A percentile compares a stretch with the other conserved stretches of the same genome.
Evolutionary conservation across 306 rosid species (phyloP).

Genomic region (Trifolium subterraneum): DNA sequence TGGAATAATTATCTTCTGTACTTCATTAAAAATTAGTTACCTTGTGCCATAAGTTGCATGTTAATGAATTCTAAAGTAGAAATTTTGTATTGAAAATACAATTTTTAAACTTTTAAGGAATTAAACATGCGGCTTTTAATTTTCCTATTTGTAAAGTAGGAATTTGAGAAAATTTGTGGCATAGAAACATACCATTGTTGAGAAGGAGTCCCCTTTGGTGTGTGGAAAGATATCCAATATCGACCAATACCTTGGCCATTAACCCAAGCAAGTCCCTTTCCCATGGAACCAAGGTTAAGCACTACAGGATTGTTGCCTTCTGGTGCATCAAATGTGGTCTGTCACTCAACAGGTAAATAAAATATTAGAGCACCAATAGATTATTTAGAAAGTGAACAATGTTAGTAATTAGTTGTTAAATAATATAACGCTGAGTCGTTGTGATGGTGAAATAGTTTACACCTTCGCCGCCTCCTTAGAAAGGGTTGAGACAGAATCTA

Average conservation of each 20-base stretch:
- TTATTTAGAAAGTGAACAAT: background rate
- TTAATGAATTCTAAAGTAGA: too few species aligned
- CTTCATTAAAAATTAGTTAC: too few species aligned
- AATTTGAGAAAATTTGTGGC: background rate
- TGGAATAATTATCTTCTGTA: too few species aligned
- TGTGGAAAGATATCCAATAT: conserved; percentile 83
- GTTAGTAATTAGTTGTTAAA: background rate
- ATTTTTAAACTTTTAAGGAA: too few species aligned
- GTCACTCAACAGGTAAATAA: conserved; percentile 30
- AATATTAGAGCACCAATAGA: conserved; percentile 18
- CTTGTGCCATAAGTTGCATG: too few species aligned
- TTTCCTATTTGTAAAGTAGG: background rate
- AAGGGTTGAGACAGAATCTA: background rate
- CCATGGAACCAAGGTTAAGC: conserved; percentile 85
- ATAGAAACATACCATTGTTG: conserved; percentile 70
- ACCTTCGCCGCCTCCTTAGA: conserved; percentile 9
- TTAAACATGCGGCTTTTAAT: too few species aligned
- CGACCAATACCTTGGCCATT: conserved; percentile 85
- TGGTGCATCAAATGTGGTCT: conserved; percentile 79
- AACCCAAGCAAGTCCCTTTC: conserved; percentile 83
- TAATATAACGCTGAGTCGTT: background rate
- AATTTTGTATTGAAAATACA: too few species aligned
- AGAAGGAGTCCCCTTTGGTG: conserved; percentile 71
- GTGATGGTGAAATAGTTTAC: conserved; percentile 14
- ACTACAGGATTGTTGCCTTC: conserved; percentile 67